phyloP scores from a whole-genome alignment of 768 basidiomycete species.

The Phaeolepiota aurea region DNA sequence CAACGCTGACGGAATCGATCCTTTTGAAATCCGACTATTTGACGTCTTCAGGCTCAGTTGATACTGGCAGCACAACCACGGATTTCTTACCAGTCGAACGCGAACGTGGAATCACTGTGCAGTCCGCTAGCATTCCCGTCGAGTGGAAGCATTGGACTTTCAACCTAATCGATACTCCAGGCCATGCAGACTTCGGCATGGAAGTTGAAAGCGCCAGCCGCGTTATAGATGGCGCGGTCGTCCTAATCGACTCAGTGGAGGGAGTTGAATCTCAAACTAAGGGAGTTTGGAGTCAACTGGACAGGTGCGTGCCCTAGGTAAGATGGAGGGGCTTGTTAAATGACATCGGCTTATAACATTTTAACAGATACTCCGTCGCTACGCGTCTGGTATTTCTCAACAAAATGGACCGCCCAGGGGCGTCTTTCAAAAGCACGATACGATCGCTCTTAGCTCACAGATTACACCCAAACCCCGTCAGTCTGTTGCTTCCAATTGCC shows the following conservation, averaged over 20 bases:
- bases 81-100: constrained; percentile 87
- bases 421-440: constrained; percentile 66
- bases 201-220: constrained; percentile 91
- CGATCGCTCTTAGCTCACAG: constrained; percentile 67
- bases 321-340: too few relatives aligned
- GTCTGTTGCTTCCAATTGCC: constrained; percentile 66
- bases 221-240: constrained; percentile 83
- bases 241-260: constrained; percentile 84
- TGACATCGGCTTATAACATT: neutral
- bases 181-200: constrained; percentile 96
- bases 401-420: constrained; percentile 83
- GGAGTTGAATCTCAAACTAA: constrained; percentile 88
- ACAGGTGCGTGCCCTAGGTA: constrained; percentile 51
- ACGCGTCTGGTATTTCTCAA: constrained; percentile 79
- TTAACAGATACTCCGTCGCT: constrained; percentile 63
- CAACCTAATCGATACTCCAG: constrained; percentile 87
- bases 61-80: constrained; percentile 85
- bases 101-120: constrained; percentile 87
- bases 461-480: constrained; percentile 67
- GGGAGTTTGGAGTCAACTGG: constrained; percentile 82
- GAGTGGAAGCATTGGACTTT: constrained; percentile 79
- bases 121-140: constrained; percentile 86
- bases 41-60: constrained; percentile 70
- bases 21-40: constrained; percentile 70
- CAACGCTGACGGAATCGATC: constrained; percentile 83